phyloP scores from a whole-genome alignment of 1,284 basidiomycete species.

The Moesziomyces globuligerus region DNA sequence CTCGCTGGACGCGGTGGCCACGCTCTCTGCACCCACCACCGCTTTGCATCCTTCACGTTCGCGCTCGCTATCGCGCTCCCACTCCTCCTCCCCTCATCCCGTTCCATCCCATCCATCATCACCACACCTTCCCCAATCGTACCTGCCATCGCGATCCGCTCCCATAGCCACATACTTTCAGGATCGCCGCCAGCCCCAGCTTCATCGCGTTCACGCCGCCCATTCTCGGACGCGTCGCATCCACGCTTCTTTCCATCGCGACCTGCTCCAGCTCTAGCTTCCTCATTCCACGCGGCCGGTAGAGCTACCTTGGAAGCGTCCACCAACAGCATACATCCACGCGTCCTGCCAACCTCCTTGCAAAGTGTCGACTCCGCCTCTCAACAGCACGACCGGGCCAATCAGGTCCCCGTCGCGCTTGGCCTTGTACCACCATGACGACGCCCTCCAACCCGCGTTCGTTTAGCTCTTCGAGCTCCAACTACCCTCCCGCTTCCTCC shows the following conservation, averaged over 20 bases:
- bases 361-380: conserved; percentile 1
- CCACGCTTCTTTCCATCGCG: neutral
- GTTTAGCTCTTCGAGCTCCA: conserved; percentile 25
- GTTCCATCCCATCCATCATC: too few relatives aligned
- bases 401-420: conserved; percentile 18
- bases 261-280: neutral
- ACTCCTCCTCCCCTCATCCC: too few relatives aligned
- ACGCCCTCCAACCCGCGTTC: conserved; percentile 45
- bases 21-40: too few relatives aligned
- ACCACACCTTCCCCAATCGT: too few relatives aligned
- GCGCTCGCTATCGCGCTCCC: too few relatives aligned
- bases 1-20: too few relatives aligned
- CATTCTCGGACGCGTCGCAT: neutral
- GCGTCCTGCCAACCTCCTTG: neutral
- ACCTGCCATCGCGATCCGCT: too few relatives aligned
- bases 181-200: too few relatives aligned
- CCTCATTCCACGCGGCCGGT: conserved; percentile 1
- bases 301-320: neutral
- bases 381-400: conserved; percentile 9
- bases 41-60: too few relatives aligned
- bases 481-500: conserved; percentile 30
- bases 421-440: conserved; percentile 31
- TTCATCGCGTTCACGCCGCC: neutral
- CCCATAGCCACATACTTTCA: too few relatives aligned
- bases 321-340: conserved; percentile 18